phyloP scores from a whole-genome alignment of 2,329 filamentous ascomycete species.

The Fusarium scirpi region DNA sequence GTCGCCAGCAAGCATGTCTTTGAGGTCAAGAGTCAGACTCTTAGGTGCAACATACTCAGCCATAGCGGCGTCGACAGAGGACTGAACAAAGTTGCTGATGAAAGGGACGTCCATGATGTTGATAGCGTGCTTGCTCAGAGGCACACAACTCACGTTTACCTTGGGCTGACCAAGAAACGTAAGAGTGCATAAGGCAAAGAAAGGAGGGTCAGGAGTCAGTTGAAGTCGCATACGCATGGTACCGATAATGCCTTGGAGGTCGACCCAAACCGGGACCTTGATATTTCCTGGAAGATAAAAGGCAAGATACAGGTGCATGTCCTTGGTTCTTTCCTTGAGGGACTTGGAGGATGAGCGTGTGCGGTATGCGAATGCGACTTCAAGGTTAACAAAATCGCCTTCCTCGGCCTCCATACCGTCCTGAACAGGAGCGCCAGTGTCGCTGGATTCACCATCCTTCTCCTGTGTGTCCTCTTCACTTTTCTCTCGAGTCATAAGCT shows the following conservation, averaged over 20 bases:
- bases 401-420: slow-evolving; percentile 81
- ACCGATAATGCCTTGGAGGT: slow-evolving; percentile 78
- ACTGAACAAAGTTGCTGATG: slow-evolving; percentile 81
- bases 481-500: slow-evolving; percentile 58
- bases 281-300: slow-evolving; percentile 74
- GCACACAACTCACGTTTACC: slow-evolving; percentile 76
- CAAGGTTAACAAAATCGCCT: slow-evolving; percentile 82
- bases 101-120: slow-evolving; percentile 82
- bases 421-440: slow-evolving; percentile 51
- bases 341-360: slow-evolving; percentile 71
- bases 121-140: slow-evolving; percentile 74
- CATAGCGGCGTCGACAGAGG: slow-evolving; percentile 77
- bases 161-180: slow-evolving; percentile 82
- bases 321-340: slow-evolving; percentile 76
- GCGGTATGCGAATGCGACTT: slow-evolving; percentile 79
- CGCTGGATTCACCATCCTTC: slow-evolving; percentile 53
- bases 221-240: slow-evolving; percentile 77
- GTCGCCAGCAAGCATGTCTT: slow-evolving; percentile 81
- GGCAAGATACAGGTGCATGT: slow-evolving; percentile 73
- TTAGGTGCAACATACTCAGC: slow-evolving; percentile 83
- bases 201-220: slow-evolving; percentile 80
- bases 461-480: slow-evolving; percentile 51
- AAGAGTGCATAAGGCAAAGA: slow-evolving; percentile 79
- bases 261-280: slow-evolving; percentile 76
- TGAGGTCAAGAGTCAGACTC: slow-evolving; percentile 78